A percentile compares a stretch with the other conserved stretches of the same genome.
These are phyloP conservation scores for Quercus aquifolioides DNA, from an alignment of 306 rosid species.

Conservation along the genomic window DNA sequence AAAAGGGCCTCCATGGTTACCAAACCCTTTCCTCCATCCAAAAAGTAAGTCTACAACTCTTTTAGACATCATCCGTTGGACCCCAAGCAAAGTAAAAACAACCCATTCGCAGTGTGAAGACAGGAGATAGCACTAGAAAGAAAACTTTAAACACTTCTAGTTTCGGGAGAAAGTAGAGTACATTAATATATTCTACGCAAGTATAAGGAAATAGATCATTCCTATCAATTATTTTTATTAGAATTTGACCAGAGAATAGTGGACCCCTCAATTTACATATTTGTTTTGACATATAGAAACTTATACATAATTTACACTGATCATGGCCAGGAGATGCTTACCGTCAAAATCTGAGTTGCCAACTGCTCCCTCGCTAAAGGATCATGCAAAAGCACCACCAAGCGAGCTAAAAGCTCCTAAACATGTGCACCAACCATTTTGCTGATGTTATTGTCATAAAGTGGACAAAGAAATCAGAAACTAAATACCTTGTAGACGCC, in stretches of 20 bases:
- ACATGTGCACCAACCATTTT: conserved; percentile 25
- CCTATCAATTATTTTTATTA: neutral
- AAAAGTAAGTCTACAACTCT: no score
- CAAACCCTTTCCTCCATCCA: no score
- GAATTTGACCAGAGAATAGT: neutral
- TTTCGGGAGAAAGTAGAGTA: conserved; percentile 10
- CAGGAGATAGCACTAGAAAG: conserved; percentile 11
- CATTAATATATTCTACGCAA: neutral
- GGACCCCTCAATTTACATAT: neutral
- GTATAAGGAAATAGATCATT: neutral
- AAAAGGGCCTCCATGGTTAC: no score
- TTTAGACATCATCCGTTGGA: no score
- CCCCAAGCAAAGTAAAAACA: neutral
- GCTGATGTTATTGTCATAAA: neutral
- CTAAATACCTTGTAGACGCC: neutral
- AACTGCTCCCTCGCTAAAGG: conserved; percentile 90
- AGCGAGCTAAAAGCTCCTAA: conserved; percentile 89
- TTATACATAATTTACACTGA: neutral
- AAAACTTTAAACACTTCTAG: neutral
- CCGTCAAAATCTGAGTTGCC: conserved; percentile 85
- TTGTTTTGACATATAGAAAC: neutral
- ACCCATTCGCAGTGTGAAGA: neutral
- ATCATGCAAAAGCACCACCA: conserved; percentile 89
- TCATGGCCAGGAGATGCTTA: conserved; percentile 35
- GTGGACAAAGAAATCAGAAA: conserved; percentile 11